Evolutionary conservation across 176 grass and related monocot species (phyloP).

Genomic region (Rhynchospora breviuscula): DNA sequence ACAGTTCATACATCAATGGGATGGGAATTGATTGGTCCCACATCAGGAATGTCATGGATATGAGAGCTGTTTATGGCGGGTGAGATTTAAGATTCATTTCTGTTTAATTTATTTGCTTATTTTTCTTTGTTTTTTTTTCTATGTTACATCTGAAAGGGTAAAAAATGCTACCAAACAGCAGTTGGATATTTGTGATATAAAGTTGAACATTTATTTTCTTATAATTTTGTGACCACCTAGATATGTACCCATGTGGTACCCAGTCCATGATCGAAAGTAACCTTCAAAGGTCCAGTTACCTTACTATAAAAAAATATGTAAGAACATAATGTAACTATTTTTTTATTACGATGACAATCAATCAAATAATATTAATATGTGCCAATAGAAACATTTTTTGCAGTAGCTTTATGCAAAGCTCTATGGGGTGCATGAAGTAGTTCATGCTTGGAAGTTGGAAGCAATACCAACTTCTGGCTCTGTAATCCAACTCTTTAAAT

Average conservation of each 20-base stretch:
- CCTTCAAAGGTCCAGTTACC: not conserved
- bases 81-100: slow-evolving; percentile 18
- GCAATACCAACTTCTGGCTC: not conserved
- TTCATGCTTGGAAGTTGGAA: not conserved
- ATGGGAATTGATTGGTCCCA: slow-evolving; percentile 80
- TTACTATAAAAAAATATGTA: not conserved
- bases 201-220: slow-evolving; percentile 3
- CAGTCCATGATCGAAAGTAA: not conserved
- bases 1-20: slow-evolving; percentile 64
- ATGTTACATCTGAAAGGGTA: not conserved
- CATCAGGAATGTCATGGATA: slow-evolving; percentile 92
- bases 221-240: not conserved
- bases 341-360: not conserved
- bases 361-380: not conserved
- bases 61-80: slow-evolving; percentile 90
- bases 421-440: not conserved
- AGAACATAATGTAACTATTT: not conserved
- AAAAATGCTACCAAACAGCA: not conserved
- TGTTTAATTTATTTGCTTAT: not conserved
- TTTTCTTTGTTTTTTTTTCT: not conserved
- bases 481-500: not conserved
- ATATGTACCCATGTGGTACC: not conserved
- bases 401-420: not conserved
- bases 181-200: not conserved
- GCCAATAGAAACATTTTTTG: not conserved